Conservation (phyloP, 1,284 basidiomycete genomes). For the Ceratobasidium sp. region DNA sequence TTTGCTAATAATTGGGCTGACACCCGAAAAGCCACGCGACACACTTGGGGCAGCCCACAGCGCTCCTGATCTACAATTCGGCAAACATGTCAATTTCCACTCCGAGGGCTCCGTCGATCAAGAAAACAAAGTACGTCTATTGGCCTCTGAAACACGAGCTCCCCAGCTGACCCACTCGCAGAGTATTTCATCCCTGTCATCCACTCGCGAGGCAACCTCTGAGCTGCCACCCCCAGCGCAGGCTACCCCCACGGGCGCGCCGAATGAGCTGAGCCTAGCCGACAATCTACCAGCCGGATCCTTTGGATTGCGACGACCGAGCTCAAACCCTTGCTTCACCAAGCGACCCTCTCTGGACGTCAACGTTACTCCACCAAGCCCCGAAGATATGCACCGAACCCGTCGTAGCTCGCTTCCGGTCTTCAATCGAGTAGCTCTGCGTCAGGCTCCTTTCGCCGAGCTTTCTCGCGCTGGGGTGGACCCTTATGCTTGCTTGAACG, state of each 20-base stretch:
- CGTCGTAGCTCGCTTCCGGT: constrained; percentile 1
- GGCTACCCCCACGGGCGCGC: background rate
- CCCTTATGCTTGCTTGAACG: constrained; percentile 12
- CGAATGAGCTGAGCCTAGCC: background rate
- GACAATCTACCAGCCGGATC: background rate
- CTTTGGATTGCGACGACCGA: background rate
- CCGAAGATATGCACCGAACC: constrained; percentile 11
- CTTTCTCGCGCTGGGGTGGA: background rate
- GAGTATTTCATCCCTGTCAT: constrained; percentile 3
- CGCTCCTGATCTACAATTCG: background rate
- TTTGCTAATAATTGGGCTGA: background rate
- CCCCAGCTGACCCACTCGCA: background rate
- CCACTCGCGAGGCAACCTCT: background rate
- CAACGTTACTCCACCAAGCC: constrained; percentile 9
- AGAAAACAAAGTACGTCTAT: background rate
- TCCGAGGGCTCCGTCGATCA: constrained; percentile 2
- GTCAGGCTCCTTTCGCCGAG: background rate
- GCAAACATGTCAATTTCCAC: background rate
- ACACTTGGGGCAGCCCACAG: background rate
- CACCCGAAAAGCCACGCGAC: background rate
- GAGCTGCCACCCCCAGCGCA: background rate
- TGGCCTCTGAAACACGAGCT: background rate
- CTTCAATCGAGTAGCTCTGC: background rate
- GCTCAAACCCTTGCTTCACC: background rate
- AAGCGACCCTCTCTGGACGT: background rate